These are phyloP conservation scores for Sideroxylon spinosum DNA, from an alignment of 179 eudicot species.

Conservation along the genomic window DNA sequence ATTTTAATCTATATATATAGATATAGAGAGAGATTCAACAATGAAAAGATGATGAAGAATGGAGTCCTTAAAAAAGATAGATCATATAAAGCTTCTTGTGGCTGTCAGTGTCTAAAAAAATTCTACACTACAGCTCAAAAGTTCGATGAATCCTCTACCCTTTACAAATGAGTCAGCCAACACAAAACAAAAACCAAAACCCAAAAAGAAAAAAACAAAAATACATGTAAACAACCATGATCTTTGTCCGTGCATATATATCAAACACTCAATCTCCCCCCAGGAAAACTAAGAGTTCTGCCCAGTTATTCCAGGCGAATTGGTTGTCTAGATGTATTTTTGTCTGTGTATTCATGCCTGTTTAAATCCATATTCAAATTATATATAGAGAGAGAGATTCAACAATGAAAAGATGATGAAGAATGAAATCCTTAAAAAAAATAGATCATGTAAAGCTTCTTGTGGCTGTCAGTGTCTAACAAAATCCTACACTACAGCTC, in stretches of 20 bases:
- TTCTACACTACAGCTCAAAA: conserved; percentile 13
- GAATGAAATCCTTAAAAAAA: not conserved
- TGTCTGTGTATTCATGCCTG: no score
- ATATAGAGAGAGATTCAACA: not conserved
- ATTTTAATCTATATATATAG: no score
- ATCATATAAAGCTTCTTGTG: conserved; percentile 5
- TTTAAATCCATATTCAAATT: no score
- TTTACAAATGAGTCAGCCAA: conserved; percentile 14
- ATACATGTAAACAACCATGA: no score
- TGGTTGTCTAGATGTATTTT: no score
- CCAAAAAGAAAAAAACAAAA: conserved; percentile 4
- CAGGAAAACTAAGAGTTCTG: no score
- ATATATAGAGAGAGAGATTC: not conserved
- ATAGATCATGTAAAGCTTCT: conserved; percentile 11
- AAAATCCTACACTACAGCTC: conserved; percentile 18
- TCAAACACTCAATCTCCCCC: no score
- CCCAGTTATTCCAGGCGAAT: no score
- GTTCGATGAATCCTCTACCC: conserved; percentile 11
- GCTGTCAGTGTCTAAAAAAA: conserved; percentile 11
- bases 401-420: not conserved
- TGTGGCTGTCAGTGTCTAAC: conserved; percentile 1
- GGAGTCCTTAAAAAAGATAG: not conserved
- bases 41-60: no score
- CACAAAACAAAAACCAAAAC: conserved; percentile 5
- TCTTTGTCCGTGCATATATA: no score